Conservation (phyloP, 768 basidiomycete species). For the Lentinula aciculospora region DNA sequence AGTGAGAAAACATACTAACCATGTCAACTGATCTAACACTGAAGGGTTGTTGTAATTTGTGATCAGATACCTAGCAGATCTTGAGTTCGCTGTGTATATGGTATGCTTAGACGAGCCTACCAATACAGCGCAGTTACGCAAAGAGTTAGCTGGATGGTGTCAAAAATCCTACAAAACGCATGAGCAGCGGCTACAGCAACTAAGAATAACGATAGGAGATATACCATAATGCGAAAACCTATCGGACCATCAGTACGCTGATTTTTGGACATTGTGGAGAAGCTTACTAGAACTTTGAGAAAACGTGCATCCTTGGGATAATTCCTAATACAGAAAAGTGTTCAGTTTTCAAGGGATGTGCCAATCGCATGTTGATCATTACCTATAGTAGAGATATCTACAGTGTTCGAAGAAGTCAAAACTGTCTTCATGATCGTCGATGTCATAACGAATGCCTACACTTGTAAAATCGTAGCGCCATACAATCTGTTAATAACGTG, state of each 20-base stretch:
- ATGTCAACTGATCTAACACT: slow-evolving; percentile 31
- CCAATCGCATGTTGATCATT: neutral
- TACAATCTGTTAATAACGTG: slow-evolving; percentile 28
- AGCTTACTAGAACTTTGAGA: slow-evolving; percentile 34
- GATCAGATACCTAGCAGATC: slow-evolving; percentile 35
- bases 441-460: slow-evolving; percentile 20
- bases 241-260: neutral
- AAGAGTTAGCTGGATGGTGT: slow-evolving; percentile 38
- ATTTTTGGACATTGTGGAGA: neutral
- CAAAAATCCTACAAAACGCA: slow-evolving; percentile 25
- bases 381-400: slow-evolving; percentile 41
- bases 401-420: neutral
- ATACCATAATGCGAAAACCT: slow-evolving; percentile 35
- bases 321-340: slow-evolving; percentile 19
- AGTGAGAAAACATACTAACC: slow-evolving; percentile 23
- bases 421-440: neutral
- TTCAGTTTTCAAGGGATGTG: neutral
- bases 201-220: neutral
- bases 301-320: slow-evolving; percentile 32
- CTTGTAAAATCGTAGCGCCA: slow-evolving; percentile 40
- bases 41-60: slow-evolving; percentile 33
- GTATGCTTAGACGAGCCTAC: slow-evolving; percentile 18
- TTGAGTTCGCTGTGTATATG: neutral
- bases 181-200: neutral
- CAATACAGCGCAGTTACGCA: slow-evolving; percentile 41